phyloP scores from a whole-genome alignment of 2,329 filamentous ascomycete species.

The Polytolypa hystricis region DNA sequence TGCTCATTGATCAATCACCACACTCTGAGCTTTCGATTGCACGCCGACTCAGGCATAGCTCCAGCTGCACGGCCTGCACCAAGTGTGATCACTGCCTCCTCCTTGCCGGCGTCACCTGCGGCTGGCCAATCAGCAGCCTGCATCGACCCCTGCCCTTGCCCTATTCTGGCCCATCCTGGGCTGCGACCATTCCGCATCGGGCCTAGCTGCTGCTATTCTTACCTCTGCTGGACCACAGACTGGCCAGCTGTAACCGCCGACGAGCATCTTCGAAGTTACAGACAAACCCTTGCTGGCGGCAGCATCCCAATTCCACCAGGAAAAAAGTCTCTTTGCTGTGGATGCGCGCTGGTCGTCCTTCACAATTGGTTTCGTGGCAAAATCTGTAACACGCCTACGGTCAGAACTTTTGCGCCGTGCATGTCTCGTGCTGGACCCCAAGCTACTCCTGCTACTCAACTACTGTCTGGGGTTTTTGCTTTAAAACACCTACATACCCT shows the following conservation, averaged over 20 bases:
- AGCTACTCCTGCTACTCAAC: not conserved
- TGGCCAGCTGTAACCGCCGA: conserved; percentile 6
- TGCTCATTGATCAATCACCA: too few species aligned
- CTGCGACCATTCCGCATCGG: conserved; percentile 6
- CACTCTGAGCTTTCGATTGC: too few species aligned
- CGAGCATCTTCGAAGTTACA: not conserved
- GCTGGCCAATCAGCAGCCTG: conserved; percentile 2
- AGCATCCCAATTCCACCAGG: not conserved
- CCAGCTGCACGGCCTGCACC: conserved; percentile 3
- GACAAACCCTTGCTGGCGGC: conserved; percentile 1
- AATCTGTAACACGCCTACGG: not conserved
- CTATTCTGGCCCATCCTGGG: not conserved
- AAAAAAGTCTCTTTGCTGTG: not conserved
- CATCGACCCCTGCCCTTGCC: not conserved
- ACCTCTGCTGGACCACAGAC: not conserved
- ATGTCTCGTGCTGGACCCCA: not conserved
- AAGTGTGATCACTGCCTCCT: conserved; percentile 4
- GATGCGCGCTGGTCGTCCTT: conserved; percentile 6
- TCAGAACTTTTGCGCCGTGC: not conserved
- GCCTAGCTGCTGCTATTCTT: conserved; percentile 11
- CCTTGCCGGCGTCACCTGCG: not conserved
- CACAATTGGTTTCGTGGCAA: not conserved
- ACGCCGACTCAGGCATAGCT: too few species aligned
- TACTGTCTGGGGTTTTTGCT: not conserved
- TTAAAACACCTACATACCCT: conserved; percentile 1